Evolutionary conservation across 1,139 yeast genomes (phyloP), one percentile per base, ranked within the genome.

Genomic region (Zygotorulaspora mrakii): DNA sequence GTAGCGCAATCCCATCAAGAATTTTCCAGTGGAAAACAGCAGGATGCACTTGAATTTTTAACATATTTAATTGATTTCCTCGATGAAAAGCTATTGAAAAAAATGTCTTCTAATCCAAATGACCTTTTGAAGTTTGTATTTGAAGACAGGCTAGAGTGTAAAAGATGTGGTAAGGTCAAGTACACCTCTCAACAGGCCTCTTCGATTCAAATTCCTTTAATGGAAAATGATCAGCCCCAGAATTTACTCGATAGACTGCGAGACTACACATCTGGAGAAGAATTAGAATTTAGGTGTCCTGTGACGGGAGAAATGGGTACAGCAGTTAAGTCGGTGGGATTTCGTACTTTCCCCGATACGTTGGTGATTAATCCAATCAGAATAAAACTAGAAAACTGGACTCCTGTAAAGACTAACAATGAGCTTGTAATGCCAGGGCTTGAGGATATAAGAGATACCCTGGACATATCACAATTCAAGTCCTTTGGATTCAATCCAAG

Each of bases 31-130:
- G 85, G 82, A 72, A 77, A 79, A 53, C 99, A 91, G 57, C 98
- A 91, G 61, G 99, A 91, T 67, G 94, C 97, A 0, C 84, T 82
- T 68, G 98, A 91, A 60, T 94, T 88, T 57, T 73, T 88, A 61
- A 67, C 77, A 7, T 82, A 80, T 58, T 63, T 89, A 14, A 55
- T 82, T 26, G 85, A 82, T 43, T 73, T 76, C 49, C 61, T 86
- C 24, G 91, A 83, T 49, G 37, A 44, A 17, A 61, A 57, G 8
- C 43, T 68, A 6, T 63, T 64, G 17, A 47, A 59, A 3, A 54
- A 48, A 9, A 54, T 59, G 5, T 54, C 54, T 1, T 25, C 48
- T 0, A 66, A 66, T 31, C 78, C 82, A 9, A 76, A 79, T 44
- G 70, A 72, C 35, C 55, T 70, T 4, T 78, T 91, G 55, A 77